Base-by-base conservation (phyloP, 352 stramenopile species). In the Globisporangium orthogonon region DNA sequence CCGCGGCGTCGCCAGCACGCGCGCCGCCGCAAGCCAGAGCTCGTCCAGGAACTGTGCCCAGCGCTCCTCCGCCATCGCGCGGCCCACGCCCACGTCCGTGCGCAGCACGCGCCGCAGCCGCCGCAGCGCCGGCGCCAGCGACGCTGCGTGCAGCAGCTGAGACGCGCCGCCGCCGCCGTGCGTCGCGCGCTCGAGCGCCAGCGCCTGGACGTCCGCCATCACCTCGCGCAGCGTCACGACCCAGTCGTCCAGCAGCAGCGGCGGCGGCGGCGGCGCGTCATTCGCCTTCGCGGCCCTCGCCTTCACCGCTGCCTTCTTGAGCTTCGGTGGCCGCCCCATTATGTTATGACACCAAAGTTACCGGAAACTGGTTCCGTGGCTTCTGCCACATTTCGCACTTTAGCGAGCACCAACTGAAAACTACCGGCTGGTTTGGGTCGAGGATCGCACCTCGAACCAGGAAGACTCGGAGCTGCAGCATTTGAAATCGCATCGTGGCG, bases 1-100 rank as follows among this genome's bases (percentile, higher is more conserved):
- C 43, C 81, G 84, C 9, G 68, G 52, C 17, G 76, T 56, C 29
- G 76, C 66, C 41, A 89, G 53, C 47, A 87, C 73, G 52, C 78
- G 69, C 14, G 63, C 74, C 2, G 85, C 58, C 6, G 70, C 75
- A 35, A 79, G 53, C 76, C 81, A 87, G 31, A 82, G 55, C 60
- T 87, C 82, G 15, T 88, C 69, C 35, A 87, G 55, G 49, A 88
- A 91, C 30, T 87, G 62, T 40, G 56, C 52, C 60, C 81, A 87
- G 17, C 70, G 63, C 52, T 88, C 78, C 56, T 89, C 76, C 2
- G 71, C 62, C 11, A 83, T 61, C 9, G 64, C 56, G 4, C 58
- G 62, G 6, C 67, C 65, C 13, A 80, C 69, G 30, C 65, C 61
- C 28, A 87, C 74, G n/a, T 80, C 78, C 7, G 83, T 66, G 6